These are phyloP conservation scores for Aspergillus awamori DNA, from an alignment of 2,329 filamentous ascomycete species.

Conservation along the genomic window DNA sequence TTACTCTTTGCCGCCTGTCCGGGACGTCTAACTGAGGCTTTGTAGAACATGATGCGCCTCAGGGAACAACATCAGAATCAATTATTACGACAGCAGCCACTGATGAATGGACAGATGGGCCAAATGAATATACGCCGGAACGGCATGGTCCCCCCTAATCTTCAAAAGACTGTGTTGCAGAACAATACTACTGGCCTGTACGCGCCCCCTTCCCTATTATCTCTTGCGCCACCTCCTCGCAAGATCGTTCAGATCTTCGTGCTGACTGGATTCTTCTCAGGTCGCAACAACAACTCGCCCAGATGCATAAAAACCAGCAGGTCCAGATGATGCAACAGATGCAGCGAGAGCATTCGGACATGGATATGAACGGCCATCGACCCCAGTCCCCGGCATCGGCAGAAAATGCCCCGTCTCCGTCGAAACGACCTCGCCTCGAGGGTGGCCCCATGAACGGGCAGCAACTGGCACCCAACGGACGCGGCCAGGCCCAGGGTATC, in stretches of 20 bases:
- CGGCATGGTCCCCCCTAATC: conserved; percentile 43
- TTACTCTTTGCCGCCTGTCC: conserved; percentile 6
- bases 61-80: conserved; percentile 77
- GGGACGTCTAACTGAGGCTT: conserved; percentile 23
- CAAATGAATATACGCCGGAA: conserved; percentile 62
- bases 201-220: conserved; percentile 23
- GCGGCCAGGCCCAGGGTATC: conserved; percentile 69
- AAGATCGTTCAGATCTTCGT: conserved; percentile 12
- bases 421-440: conserved; percentile 83
- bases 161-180: conserved; percentile 75
- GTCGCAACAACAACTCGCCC: conserved; percentile 67
- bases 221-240: conserved; percentile 4
- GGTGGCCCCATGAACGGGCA: conserved; percentile 73
- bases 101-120: conserved; percentile 58
- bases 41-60: conserved; percentile 66
- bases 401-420: conserved; percentile 89
- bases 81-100: conserved; percentile 72
- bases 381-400: conserved; percentile 79
- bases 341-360: conserved; percentile 83
- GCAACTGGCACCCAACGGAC: conserved; percentile 76
- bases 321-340: conserved; percentile 73
- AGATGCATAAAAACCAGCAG: conserved; percentile 63
- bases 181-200: conserved; percentile 61
- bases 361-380: conserved; percentile 80
- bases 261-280: conserved; percentile 44